Evolutionary conservation across 768 basidiomycete genomes (phyloP).

Genomic region (Leccinellum rugosiceps): DNA sequence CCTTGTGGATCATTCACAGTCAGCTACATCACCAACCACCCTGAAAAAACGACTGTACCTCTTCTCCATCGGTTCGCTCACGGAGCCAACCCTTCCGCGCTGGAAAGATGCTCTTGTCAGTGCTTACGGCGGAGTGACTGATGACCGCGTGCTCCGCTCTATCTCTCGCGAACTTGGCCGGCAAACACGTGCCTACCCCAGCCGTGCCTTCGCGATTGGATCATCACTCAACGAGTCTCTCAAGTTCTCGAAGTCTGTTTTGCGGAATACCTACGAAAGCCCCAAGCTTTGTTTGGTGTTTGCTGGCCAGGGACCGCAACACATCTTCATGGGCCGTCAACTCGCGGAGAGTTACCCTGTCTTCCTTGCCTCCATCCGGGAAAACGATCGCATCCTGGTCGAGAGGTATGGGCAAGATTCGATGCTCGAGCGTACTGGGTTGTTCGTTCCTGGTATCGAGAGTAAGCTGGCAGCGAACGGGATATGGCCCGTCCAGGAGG

Average conservation of each 20-base stretch:
- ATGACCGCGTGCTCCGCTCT: slow-evolving; percentile 24
- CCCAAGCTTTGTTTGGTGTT: slow-evolving; percentile 36
- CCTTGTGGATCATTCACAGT: slow-evolving; percentile 8
- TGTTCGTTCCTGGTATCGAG: slow-evolving; percentile 28
- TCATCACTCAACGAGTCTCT: slow-evolving; percentile 18
- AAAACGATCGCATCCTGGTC: slow-evolving; percentile 32
- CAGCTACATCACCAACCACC: neutral
- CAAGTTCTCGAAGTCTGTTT: slow-evolving; percentile 30
- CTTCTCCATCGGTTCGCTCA: slow-evolving; percentile 27
- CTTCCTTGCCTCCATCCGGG: slow-evolving; percentile 29
- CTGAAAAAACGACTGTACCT: slow-evolving; percentile 22
- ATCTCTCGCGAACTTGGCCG: slow-evolving; percentile 27
- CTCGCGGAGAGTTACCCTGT: slow-evolving; percentile 32
- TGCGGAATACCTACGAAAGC: slow-evolving; percentile 19
- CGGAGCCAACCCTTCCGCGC: slow-evolving; percentile 23
- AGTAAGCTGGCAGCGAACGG: slow-evolving; percentile 24
- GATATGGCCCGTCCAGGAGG: slow-evolving; percentile 33
- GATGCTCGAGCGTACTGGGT: slow-evolving; percentile 31
- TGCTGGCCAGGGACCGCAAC: slow-evolving; percentile 36
- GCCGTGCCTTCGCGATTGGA: slow-evolving; percentile 25
- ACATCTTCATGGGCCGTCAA: slow-evolving; percentile 36
- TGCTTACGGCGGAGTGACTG: slow-evolving; percentile 16
- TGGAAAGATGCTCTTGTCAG: slow-evolving; percentile 23
- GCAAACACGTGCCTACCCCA: slow-evolving; percentile 30
- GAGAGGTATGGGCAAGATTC: slow-evolving; percentile 28